Conservation (phyloP, 768 basidiomycete genomes). For the Hypsizygus marmoreus region DNA sequence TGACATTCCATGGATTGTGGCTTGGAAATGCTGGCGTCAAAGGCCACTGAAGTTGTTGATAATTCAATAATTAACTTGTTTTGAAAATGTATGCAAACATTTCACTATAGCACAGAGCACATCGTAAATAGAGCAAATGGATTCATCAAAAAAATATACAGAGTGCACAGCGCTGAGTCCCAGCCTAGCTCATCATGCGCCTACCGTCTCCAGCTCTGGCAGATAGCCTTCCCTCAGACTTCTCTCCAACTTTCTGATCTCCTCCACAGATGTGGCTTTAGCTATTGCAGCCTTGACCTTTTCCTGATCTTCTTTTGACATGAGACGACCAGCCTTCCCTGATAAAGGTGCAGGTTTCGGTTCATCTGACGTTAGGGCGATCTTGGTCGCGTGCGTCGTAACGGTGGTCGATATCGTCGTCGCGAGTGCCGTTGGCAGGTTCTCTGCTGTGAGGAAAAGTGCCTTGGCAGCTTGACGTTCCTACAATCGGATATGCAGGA, state of each 20-base stretch:
- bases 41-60: constrained; percentile 32
- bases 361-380: constrained; percentile 70
- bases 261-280: constrained; percentile 88
- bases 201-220: constrained; percentile 75
- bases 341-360: constrained; percentile 59
- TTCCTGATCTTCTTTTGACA: constrained; percentile 91
- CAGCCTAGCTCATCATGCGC: constrained; percentile 53
- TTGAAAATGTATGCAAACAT: constrained; percentile 12
- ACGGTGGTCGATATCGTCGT: constrained; percentile 76
- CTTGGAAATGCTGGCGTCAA: constrained; percentile 59
- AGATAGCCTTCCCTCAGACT: constrained; percentile 83
- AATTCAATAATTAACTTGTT: neutral
- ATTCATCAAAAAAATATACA: constrained; percentile 31
- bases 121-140: constrained; percentile 17
- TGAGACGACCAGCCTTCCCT: constrained; percentile 79
- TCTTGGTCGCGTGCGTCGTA: constrained; percentile 65
- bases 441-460: constrained; percentile 81
- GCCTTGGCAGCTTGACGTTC: constrained; percentile 76
- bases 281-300: constrained; percentile 86
- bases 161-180: constrained; percentile 16
- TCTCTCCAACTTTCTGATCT: constrained; percentile 81
- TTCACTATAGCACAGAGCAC: constrained; percentile 11
- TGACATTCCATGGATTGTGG: constrained; percentile 73
- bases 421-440: constrained; percentile 77
- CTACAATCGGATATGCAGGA: constrained; percentile 40